Percentiles rank a stretch among this genome's conserved stretches.
These are phyloP conservation scores for Chloris gayana DNA, from an alignment of 176 grass and related monocot genomes.

Conservation along the genomic window DNA sequence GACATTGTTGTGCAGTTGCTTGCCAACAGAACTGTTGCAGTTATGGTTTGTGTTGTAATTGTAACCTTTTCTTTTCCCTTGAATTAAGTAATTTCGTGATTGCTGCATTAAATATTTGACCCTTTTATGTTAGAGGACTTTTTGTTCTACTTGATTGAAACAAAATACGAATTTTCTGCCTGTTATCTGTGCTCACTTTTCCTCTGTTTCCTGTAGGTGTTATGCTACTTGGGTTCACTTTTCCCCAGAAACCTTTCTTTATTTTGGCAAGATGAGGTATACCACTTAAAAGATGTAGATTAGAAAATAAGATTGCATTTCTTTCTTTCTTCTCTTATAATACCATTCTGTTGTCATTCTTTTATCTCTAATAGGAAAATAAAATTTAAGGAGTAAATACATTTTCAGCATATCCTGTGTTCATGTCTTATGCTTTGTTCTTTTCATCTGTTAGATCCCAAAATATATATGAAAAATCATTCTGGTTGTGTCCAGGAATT, in stretches of 20 bases:
- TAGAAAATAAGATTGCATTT: conserved; percentile 34
- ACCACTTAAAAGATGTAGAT: conserved; percentile 28
- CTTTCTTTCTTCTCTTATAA: conserved; percentile 7
- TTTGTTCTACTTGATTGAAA: neutral
- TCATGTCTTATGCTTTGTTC: conserved; percentile 5
- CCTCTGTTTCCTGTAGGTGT: conserved; percentile 55
- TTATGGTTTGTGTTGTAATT: conserved; percentile 19
- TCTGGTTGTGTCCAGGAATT: neutral
- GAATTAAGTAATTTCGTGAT: conserved; percentile 24
- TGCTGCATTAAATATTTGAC: conserved; percentile 1
- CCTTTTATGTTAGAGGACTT: neutral
- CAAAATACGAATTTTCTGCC: conserved; percentile 4
- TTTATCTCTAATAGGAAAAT: neutral
- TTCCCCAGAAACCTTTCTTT: conserved; percentile 90
- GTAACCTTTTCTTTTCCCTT: conserved; percentile 5
- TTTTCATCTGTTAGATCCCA: conserved; percentile 4
- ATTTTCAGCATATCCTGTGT: conserved; percentile 4
- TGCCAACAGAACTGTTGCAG: neutral
- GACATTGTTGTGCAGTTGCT: conserved; percentile 2
- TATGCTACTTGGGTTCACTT: conserved; percentile 87
- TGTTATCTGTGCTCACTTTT: conserved; percentile 21
- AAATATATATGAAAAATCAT: neutral
- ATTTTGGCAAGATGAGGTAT: conserved; percentile 99
- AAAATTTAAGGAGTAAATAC: conserved; percentile 14
- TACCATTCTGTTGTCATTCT: conserved; percentile 23